These are phyloP conservation scores for Entrophospora sp. DNA, from an alignment of 192 early-diverging fungal genomes.

Conservation along the genomic window DNA sequence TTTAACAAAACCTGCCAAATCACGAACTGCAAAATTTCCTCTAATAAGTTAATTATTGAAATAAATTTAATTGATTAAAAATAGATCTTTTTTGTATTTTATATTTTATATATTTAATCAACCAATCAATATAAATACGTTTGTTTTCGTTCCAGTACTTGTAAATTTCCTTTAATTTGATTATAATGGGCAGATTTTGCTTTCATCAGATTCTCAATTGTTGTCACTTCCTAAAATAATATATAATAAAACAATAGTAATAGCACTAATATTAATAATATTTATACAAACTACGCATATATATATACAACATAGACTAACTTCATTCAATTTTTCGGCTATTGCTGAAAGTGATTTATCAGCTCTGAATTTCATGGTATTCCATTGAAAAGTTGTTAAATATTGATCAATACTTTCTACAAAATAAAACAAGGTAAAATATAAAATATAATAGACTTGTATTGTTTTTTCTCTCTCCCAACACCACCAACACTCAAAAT, in stretches of 20 bases:
- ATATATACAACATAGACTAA: constrained; percentile 24
- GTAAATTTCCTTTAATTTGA: constrained; percentile 70
- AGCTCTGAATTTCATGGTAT: constrained; percentile 91
- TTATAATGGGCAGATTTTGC: constrained; percentile 82
- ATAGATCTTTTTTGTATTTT: no score
- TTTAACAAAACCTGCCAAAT: constrained; percentile 81
- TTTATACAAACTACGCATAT: not conserved
- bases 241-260: not conserved
- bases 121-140: no score
- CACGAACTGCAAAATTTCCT: constrained; percentile 84
- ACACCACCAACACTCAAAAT: no score
- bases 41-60: constrained; percentile 23
- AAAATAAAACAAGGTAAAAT: constrained; percentile 2
- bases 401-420: constrained; percentile 83
- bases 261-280: not conserved
- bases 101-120: no score
- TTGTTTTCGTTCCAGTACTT: constrained; percentile 75
- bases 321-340: constrained; percentile 65
- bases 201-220: constrained; percentile 87
- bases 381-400: constrained; percentile 85
- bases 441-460: constrained; percentile 11
- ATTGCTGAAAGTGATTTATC: constrained; percentile 90
- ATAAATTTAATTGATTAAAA: not conserved
- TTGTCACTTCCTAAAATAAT: constrained; percentile 63
- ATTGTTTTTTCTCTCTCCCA: not conserved